phyloP scores from a whole-genome alignment of 331 rosid species.

The Rhamnella rubrinervis region DNA sequence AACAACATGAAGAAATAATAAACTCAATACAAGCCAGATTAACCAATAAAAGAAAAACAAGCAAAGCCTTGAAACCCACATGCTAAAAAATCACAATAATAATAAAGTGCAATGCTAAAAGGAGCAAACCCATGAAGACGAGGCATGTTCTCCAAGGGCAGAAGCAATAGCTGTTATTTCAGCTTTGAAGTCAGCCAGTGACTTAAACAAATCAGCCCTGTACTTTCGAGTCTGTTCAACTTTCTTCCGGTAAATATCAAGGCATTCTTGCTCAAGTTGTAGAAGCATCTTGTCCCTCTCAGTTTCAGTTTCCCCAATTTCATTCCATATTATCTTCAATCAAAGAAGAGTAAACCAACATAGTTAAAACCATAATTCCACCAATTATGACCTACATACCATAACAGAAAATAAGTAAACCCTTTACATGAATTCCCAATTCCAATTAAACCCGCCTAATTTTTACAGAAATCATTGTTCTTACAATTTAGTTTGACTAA shows the following conservation, averaged over 20 bases:
- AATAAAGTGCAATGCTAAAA: background rate
- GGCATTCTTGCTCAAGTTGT: constrained; percentile 93
- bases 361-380: background rate
- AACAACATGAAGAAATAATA: constrained; percentile 21
- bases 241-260: constrained; percentile 69
- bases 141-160: constrained; percentile 55
- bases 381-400: background rate
- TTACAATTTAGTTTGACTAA: too few species aligned
- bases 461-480: too few species aligned
- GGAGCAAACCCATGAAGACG: constrained; percentile 52
- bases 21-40: constrained; percentile 13
- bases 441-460: too few species aligned
- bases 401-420: background rate
- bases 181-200: constrained; percentile 59
- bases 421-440: too few species aligned
- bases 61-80: background rate
- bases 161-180: constrained; percentile 50
- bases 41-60: background rate
- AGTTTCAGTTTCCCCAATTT: constrained; percentile 79
- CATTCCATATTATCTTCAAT: constrained; percentile 79
- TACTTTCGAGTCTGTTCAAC: constrained; percentile 76
- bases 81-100: background rate
- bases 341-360: background rate
- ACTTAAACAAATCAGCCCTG: constrained; percentile 62
- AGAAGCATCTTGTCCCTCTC: constrained; percentile 84